phyloP scores from a whole-genome alignment of 768 basidiomycete species.

The Tulasnella sp. region DNA sequence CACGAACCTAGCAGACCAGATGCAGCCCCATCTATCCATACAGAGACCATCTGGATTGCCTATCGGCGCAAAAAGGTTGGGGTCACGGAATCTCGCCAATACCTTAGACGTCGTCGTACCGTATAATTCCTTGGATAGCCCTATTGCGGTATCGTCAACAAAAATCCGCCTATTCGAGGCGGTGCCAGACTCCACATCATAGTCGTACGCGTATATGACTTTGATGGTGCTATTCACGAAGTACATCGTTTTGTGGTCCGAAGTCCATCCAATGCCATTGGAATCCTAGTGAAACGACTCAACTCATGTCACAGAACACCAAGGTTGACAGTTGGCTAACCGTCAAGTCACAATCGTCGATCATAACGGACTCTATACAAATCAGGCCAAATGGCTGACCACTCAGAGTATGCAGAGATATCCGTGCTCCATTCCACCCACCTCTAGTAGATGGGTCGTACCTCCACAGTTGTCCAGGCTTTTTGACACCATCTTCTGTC shows the following conservation, averaged over 20 bases:
- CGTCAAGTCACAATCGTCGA: constrained; percentile 56
- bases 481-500: constrained; percentile 27
- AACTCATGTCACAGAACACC: not conserved
- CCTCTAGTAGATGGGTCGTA: constrained; percentile 42
- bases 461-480: constrained; percentile 47
- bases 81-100: too few species aligned
- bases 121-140: constrained; percentile 28
- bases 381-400: too few species aligned
- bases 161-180: constrained; percentile 46
- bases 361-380: constrained; percentile 30
- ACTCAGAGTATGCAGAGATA: too few species aligned
- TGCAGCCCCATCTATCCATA: constrained; percentile 47
- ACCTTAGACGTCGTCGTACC: too few species aligned
- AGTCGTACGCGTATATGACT: constrained; percentile 57
- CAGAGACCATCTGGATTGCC: constrained; percentile 46
- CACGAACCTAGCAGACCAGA: constrained; percentile 51
- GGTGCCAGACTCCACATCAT: constrained; percentile 40
- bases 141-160: constrained; percentile 42
- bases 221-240: constrained; percentile 60
- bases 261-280: constrained; percentile 56
- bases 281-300: constrained; percentile 33
- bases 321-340: constrained; percentile 27
- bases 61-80: not conserved
- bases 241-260: constrained; percentile 54
- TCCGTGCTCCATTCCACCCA: too few species aligned